Evolutionary conservation across 805 yeast genomes (phyloP).

Genomic region (Candida palmyrensis): DNA sequence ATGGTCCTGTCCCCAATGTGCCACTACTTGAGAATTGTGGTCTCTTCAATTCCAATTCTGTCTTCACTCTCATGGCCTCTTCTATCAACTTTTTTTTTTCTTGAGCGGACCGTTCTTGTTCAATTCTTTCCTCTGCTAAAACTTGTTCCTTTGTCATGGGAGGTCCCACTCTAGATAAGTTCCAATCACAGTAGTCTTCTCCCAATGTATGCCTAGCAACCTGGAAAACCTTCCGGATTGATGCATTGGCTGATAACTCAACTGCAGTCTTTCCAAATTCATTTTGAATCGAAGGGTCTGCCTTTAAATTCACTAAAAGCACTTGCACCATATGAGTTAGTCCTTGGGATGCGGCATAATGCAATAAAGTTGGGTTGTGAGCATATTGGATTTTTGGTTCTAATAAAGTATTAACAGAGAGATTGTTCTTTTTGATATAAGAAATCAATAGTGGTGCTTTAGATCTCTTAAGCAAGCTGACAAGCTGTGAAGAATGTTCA

Average conservation of each 20-base stretch:
- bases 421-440: conserved; percentile 53
- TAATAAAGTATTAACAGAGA: conserved; percentile 49
- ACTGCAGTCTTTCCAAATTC: conserved; percentile 58
- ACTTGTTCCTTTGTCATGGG: conserved; percentile 56
- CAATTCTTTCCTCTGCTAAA: conserved; percentile 31
- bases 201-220: conserved; percentile 64
- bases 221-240: conserved; percentile 56
- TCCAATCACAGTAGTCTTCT: conserved; percentile 69
- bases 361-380: conserved; percentile 69
- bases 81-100: conserved; percentile 39
- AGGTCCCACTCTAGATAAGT: conserved; percentile 55
- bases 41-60: conserved; percentile 34
- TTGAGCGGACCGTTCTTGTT: conserved; percentile 28
- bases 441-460: conserved; percentile 69
- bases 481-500: conserved; percentile 52
- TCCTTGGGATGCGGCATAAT: conserved; percentile 69
- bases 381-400: conserved; percentile 50
- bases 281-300: conserved; percentile 61
- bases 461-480: conserved; percentile 60
- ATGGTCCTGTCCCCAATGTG: conserved; percentile 21
- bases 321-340: conserved; percentile 61
- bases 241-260: conserved; percentile 51
- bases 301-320: conserved; percentile 58
- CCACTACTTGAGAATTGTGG: conserved; percentile 31
- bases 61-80: conserved; percentile 38